These are phyloP conservation scores for Stachybotrys elegans DNA, from an alignment of 2,329 filamentous ascomycete genomes.

Conservation along the genomic window DNA sequence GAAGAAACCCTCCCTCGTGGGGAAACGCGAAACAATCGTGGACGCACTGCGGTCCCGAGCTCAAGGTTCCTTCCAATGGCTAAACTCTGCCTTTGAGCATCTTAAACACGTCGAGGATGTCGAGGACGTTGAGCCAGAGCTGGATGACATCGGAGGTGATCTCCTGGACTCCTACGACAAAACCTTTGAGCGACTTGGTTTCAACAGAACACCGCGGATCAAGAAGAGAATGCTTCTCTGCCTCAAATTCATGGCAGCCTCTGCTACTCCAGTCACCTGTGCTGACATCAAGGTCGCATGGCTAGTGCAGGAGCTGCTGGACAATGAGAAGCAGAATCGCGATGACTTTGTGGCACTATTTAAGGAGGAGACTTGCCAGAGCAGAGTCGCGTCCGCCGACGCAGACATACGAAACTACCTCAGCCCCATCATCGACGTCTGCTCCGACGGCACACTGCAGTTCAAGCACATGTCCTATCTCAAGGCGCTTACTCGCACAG, in stretches of 20 bases:
- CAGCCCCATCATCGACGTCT: constrained; percentile 1
- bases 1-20: background rate
- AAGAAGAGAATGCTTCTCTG: background rate
- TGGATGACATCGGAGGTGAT: constrained; percentile 1
- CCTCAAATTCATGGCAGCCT: constrained; percentile 1
- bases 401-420: constrained; percentile 1
- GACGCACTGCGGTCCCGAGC: background rate
- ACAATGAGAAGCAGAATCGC: background rate
- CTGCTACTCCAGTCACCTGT: background rate
- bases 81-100: constrained; percentile 1
- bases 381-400: background rate
- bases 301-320: background rate
- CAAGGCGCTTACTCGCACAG: background rate
- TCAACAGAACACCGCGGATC: background rate
- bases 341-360: background rate
- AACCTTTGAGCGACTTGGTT: background rate
- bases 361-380: background rate
- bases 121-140: background rate
- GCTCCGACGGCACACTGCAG: constrained; percentile 2
- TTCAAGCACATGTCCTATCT: constrained; percentile 2
- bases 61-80: constrained; percentile 1
- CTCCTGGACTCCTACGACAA: constrained; percentile 3
- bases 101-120: constrained; percentile 1
- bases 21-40: background rate
- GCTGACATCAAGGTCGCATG: constrained; percentile 1